phyloP scores from a whole-genome alignment of 768 basidiomycete species.

The Suillus luteus region DNA sequence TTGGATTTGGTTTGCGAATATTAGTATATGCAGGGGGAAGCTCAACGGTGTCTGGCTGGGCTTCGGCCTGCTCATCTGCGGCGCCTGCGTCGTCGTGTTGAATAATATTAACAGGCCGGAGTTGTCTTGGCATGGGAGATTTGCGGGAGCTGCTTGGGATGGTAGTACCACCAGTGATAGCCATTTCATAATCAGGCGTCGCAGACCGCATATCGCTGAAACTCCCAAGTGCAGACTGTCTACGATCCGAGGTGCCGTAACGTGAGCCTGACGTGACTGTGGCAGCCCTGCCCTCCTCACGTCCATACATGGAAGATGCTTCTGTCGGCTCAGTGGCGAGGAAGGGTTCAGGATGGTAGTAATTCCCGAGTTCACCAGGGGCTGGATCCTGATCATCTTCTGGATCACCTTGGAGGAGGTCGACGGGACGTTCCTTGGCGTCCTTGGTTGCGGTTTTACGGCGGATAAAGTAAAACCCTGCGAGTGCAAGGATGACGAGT shows the following conservation, averaged over 20 bases:
- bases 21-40: constrained; percentile 83
- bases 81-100: constrained; percentile 84
- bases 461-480: constrained; percentile 51
- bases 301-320: constrained; percentile 40
- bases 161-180: constrained; percentile 22
- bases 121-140: constrained; percentile 44
- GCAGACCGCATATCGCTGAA: constrained; percentile 44
- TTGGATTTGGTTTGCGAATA: constrained; percentile 33
- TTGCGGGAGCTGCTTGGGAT: constrained; percentile 34
- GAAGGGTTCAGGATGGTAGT: constrained; percentile 77
- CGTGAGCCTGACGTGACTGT: constrained; percentile 26
- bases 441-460: constrained; percentile 44
- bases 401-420: constrained; percentile 61
- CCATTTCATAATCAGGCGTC: constrained; percentile 44
- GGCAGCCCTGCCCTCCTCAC: constrained; percentile 25
- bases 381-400: constrained; percentile 48
- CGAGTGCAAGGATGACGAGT: constrained; percentile 41
- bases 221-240: constrained; percentile 28
- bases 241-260: constrained; percentile 27
- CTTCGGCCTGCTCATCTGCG: constrained; percentile 41
- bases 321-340: constrained; percentile 64
- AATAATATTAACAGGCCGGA: constrained; percentile 77
- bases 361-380: constrained; percentile 61
- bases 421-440: constrained; percentile 60
- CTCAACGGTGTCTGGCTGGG: constrained; percentile 70